phyloP scores from a whole-genome alignment of 768 basidiomycete species.

The Podaxis rugospora region DNA sequence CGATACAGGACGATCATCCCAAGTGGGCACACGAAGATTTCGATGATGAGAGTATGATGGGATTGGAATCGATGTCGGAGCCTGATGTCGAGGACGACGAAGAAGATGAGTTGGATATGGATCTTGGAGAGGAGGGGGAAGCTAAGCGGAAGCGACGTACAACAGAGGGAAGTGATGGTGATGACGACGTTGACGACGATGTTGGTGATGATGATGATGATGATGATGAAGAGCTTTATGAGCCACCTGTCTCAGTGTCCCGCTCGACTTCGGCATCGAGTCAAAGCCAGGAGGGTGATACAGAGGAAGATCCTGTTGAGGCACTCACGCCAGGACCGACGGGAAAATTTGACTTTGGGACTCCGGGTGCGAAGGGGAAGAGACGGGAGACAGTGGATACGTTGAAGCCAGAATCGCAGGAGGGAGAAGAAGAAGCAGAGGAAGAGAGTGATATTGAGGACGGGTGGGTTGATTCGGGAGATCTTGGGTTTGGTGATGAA shows the following conservation, averaged over 20 bases:
- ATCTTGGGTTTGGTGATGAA: neutral
- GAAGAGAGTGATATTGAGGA: conserved; percentile 52
- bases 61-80: conserved; percentile 80
- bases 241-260: conserved; percentile 26
- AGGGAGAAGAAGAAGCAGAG: conserved; percentile 37
- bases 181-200: conserved; percentile 15
- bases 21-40: conserved; percentile 67
- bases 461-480: conserved; percentile 63
- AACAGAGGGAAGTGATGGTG: neutral
- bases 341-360: conserved; percentile 25
- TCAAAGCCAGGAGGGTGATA: conserved; percentile 50
- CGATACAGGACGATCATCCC: conserved; percentile 85
- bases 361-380: conserved; percentile 18
- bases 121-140: neutral
- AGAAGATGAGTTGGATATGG: conserved; percentile 26
- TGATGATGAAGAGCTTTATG: conserved; percentile 45
- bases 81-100: conserved; percentile 59
- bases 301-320: conserved; percentile 68
- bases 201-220: conserved; percentile 20
- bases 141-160: neutral
- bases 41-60: conserved; percentile 60
- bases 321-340: conserved; percentile 66
- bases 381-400: conserved; percentile 20
- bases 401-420: conserved; percentile 26
- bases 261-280: conserved; percentile 36